phyloP scores from a whole-genome alignment of 83 land plant species.

The Diphasiastrum complanatum region DNA sequence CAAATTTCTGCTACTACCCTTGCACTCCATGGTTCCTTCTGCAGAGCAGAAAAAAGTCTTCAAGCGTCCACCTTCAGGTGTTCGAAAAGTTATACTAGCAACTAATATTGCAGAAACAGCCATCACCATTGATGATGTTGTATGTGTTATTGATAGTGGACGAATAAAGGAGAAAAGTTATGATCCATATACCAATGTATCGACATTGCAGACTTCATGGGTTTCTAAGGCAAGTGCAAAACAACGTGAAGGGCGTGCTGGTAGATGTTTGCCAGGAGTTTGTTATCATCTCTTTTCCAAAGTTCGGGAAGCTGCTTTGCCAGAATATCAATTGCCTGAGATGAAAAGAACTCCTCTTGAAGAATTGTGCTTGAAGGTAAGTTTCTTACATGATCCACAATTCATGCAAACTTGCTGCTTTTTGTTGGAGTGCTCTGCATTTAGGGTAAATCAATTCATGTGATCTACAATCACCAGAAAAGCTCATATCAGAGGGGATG shows the following conservation, averaged over 20 bases:
- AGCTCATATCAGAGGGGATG: background rate
- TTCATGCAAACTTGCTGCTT: background rate
- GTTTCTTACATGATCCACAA: background rate
- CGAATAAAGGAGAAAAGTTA: conserved; percentile 13
- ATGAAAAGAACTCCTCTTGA: conserved; percentile 91
- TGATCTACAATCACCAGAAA: no score
- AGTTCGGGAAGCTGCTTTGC: conserved; percentile 54
- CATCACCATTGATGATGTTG: conserved; percentile 14
- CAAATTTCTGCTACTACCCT: conserved; percentile 46
- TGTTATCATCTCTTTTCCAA: conserved; percentile 75
- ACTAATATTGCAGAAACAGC: conserved; percentile 15
- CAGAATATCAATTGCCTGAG: conserved; percentile 86
- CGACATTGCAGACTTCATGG: conserved; percentile 13
- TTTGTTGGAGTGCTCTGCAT: conserved; percentile 1
- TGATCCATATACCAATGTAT: conserved; percentile 14
- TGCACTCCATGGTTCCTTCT: conserved; percentile 10
- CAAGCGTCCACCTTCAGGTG: conserved; percentile 1
- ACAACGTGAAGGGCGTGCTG: conserved; percentile 10
- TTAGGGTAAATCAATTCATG: background rate
- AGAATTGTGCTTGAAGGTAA: conserved; percentile 91
- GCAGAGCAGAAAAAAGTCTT: conserved; percentile 9
- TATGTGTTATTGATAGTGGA: conserved; percentile 9
- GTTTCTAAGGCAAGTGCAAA: conserved; percentile 12
- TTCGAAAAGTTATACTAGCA: conserved; percentile 5
- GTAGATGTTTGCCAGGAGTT: conserved; percentile 5